Evolutionary conservation across 73 alveolate species (phyloP), one percentile per base, ranked within the genome.

Genomic region (Paramecium pentaurelia): DNA sequence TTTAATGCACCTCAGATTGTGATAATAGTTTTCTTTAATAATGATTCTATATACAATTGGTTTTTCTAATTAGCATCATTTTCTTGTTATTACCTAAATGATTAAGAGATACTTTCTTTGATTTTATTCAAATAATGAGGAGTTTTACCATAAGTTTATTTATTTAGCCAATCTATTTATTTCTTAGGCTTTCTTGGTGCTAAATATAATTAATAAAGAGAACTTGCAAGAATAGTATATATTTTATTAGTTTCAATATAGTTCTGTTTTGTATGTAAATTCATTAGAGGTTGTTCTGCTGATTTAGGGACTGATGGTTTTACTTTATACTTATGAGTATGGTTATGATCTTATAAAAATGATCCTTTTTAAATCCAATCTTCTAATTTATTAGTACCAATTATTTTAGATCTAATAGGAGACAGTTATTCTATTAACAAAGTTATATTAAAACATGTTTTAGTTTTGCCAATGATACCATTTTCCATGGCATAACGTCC

Each of bases 171-270:
- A 71, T 93, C 28, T 42, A 14, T 6, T 18, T 77, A 84, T 44
- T 47, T 54, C 22, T 84, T 38, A 10, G 18, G 59, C 27, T 58
- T 36, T 54, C 93, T 94, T 30, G 96, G 94, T 0, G 95, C 88
- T 45, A 95, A 73, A 97, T 30, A 36, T 80, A 71, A 77, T 2
- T 68, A 14, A 22, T 20, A 10, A 68, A 22, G 49, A 40, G 14
- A 40, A 68, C 47, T 22, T 32, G 25, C 0, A 51, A 84, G 30
- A 85, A 87, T 28, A 71, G 77, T 86, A 54, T 94, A 96, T 32
- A 94, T 94, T 4, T 95, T 96, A 88, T 94, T 93, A 9, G 97
- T n/a, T 42, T 94, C 94, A 10, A 94, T 87, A 54, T 64, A 94
- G 77, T 94, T 94, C 68, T 94, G 88, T 12, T 93, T 84, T 32